These are phyloP conservation scores for Curvularia sp. DNA, from an alignment of 2,329 filamentous ascomycete species.

Conservation along the genomic window DNA sequence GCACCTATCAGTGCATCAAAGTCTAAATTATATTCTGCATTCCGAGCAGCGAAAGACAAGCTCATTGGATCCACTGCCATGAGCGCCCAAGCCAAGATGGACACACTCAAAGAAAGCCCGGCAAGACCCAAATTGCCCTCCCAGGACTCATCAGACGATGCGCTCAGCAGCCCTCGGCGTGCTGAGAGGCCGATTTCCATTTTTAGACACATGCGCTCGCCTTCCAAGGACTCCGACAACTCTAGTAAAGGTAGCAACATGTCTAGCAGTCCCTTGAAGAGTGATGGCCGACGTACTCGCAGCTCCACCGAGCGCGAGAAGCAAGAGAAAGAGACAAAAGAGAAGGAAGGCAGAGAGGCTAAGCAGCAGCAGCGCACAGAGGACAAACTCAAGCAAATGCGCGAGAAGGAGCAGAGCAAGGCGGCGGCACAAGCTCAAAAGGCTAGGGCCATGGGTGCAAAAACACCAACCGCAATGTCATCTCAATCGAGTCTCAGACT, in stretches of 20 bases:
- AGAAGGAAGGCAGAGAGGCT: conserved; percentile 61
- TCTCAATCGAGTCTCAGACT: conserved; percentile 44
- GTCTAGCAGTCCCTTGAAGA: conserved; percentile 44
- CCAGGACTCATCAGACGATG: conserved; percentile 43
- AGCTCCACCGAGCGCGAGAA: conserved; percentile 69
- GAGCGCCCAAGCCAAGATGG: conserved; percentile 66
- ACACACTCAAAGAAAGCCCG: conserved; percentile 55
- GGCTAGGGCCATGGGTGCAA: conserved; percentile 51
- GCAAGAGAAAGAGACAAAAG: conserved; percentile 65
- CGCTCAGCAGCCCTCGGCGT: conserved; percentile 46
- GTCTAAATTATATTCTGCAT: conserved; percentile 87
- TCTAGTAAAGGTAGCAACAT: conserved; percentile 33
- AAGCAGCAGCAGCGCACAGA: conserved; percentile 69
- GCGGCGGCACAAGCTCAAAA: conserved; percentile 58
- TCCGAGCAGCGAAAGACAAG: conserved; percentile 85
- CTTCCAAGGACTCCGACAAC: conserved; percentile 48
- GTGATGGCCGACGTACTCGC: conserved; percentile 59
- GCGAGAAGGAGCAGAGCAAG: conserved; percentile 74
- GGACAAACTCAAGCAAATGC: conserved; percentile 71
- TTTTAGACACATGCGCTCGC: conserved; percentile 47
- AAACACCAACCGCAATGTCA: conserved; percentile 58
- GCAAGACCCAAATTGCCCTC: conserved; percentile 36
- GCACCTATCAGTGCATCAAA: conserved; percentile 91
- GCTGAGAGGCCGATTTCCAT: conserved; percentile 41
- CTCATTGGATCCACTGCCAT: conserved; percentile 75